phyloP scores from a whole-genome alignment of 2,329 filamentous ascomycete species.

The Xylariaceae sp. region DNA sequence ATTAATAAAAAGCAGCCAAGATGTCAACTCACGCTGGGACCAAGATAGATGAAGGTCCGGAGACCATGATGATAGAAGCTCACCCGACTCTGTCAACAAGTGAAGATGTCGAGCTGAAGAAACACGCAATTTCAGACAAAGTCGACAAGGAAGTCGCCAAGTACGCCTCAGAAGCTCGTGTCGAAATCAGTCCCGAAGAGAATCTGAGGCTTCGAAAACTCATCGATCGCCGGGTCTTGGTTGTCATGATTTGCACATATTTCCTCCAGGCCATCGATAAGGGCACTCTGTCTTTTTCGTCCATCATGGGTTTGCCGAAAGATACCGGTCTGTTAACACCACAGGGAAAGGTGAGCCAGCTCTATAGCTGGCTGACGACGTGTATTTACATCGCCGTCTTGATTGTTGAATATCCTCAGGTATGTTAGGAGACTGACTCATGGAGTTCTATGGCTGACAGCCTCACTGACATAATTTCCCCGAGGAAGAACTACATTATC shows the following conservation, averaged over 20 bases:
- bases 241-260: conserved; percentile 68
- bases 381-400: conserved; percentile 70
- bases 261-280: conserved; percentile 68
- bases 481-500: conserved; percentile 43
- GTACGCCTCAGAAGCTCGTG: conserved; percentile 53
- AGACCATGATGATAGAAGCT: conserved; percentile 27
- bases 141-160: conserved; percentile 67
- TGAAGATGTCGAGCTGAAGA: conserved; percentile 41
- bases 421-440: conserved; percentile 10
- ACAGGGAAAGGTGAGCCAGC: conserved; percentile 30
- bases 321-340: conserved; percentile 44
- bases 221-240: conserved; percentile 63
- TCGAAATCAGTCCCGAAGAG: conserved; percentile 55
- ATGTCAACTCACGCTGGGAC: conserved; percentile 24
- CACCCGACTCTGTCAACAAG: conserved; percentile 23
- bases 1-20: conserved; percentile 1
- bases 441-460: background rate
- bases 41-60: no score
- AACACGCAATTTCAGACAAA: conserved; percentile 41
- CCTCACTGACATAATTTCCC: background rate
- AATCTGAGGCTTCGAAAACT: conserved; percentile 55
- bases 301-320: conserved; percentile 55
- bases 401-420: conserved; percentile 65
- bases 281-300: conserved; percentile 59
- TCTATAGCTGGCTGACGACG: conserved; percentile 68